These are phyloP conservation scores for Ascochyta rabiei DNA, from an alignment of 2,329 filamentous ascomycete genomes.

Conservation along the genomic window DNA sequence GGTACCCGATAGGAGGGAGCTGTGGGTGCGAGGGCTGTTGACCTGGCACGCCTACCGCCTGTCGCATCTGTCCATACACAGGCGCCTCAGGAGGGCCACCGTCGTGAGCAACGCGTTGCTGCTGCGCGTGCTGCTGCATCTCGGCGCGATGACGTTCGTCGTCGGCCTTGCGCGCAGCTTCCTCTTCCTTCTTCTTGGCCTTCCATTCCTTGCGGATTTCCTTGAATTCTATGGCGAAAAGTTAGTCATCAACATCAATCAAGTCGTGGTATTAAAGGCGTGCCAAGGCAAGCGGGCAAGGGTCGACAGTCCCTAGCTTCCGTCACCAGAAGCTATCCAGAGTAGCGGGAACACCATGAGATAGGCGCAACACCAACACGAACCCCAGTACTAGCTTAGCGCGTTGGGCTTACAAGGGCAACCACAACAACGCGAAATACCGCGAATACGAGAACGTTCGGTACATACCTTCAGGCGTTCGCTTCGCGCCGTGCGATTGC, in stretches of 20 bases:
- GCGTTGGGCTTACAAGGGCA: slow-evolving; percentile 37
- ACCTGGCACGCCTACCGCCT: slow-evolving; percentile 53
- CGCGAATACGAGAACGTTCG: slow-evolving; percentile 17
- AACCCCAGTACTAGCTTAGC: slow-evolving; percentile 34
- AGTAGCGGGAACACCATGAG: slow-evolving; percentile 60
- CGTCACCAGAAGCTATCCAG: slow-evolving; percentile 51
- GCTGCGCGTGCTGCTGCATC: slow-evolving; percentile 50
- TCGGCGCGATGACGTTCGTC: slow-evolving; percentile 81
- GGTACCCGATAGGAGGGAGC: slow-evolving; percentile 59
- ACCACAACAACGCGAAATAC: slow-evolving; percentile 26
- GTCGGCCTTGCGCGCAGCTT: slow-evolving; percentile 84
- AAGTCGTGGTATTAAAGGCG: slow-evolving; percentile 8
- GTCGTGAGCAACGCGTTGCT: slow-evolving; percentile 56
- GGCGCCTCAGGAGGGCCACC: slow-evolving; percentile 57
- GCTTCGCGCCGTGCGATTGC: slow-evolving; percentile 94
- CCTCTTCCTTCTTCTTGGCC: slow-evolving; percentile 98
- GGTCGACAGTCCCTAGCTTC: slow-evolving; percentile 48
- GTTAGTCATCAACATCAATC: slow-evolving; percentile 39
- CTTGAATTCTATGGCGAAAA: slow-evolving; percentile 79
- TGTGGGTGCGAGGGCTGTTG: slow-evolving; percentile 55
- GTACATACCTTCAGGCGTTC: slow-evolving; percentile 91
- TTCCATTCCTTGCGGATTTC: slow-evolving; percentile 99
- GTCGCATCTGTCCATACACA: slow-evolving; percentile 53
- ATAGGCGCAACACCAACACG: slow-evolving; percentile 43
- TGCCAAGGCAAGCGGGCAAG: slow-evolving; percentile 48